Conservation (phyloP, 192 early-diverging fungal genomes). For the Mortierella claussenii region DNA sequence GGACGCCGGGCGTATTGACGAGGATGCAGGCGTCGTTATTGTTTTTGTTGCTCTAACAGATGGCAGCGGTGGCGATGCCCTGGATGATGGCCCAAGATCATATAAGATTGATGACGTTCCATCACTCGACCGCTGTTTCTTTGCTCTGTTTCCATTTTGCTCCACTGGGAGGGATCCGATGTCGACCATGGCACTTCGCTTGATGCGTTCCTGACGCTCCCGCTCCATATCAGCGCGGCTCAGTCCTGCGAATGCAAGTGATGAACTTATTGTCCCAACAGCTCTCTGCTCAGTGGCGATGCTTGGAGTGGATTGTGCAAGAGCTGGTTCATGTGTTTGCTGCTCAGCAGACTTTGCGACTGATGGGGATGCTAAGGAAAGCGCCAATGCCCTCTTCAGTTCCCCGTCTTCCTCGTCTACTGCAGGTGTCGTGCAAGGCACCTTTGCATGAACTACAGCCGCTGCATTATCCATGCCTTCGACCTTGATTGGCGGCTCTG, state of each 20-base stretch:
- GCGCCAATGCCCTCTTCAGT: slow-evolving; percentile 19
- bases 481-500: slow-evolving; percentile 6
- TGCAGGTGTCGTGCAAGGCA: neutral
- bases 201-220: slow-evolving; percentile 33
- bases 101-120: neutral
- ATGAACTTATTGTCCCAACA: neutral
- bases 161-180: neutral
- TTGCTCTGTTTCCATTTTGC: neutral
- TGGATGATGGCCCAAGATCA: neutral
- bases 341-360: neutral
- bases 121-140: neutral
- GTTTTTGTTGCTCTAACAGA: neutral
- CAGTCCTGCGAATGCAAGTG: neutral
- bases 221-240: slow-evolving; percentile 38
- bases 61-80: neutral
- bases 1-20: no score
- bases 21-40: neutral
- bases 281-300: neutral
- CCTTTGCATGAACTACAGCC: neutral
- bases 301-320: neutral
- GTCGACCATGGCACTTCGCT: neutral
- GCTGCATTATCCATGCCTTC: neutral
- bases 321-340: neutral
- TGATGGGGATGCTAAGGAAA: slow-evolving; percentile 4
- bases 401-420: slow-evolving; percentile 29